Evolutionary conservation across 208 protist species (phyloP).

Genomic region (Leishmania martiniquensis): DNA sequence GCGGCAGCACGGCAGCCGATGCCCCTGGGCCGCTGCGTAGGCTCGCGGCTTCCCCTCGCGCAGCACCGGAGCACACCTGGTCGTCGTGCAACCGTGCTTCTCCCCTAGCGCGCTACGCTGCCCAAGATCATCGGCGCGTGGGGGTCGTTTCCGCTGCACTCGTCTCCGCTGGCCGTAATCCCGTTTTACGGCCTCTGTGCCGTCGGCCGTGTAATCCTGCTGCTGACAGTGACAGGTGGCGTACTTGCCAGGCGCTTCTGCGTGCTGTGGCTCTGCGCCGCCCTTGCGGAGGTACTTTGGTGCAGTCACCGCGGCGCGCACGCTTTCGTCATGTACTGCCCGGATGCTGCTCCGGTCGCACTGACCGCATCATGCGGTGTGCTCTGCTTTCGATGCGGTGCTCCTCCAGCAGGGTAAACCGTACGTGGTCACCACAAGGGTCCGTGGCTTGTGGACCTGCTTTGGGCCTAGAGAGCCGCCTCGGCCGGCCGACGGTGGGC

Average conservation of each 20-base stretch:
- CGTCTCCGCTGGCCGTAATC: not conserved
- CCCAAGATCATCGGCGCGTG: conserved; percentile 28
- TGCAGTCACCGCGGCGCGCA: conserved; percentile 53
- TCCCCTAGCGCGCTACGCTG: conserved; percentile 25
- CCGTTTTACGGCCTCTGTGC: not conserved
- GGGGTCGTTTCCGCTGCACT: conserved; percentile 18
- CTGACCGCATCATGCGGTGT: conserved; percentile 27
- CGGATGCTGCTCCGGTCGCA: conserved; percentile 45
- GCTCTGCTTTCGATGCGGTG: conserved; percentile 5
- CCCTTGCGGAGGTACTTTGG: conserved; percentile 47
- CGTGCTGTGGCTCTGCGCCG: conserved; percentile 35
- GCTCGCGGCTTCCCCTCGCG: conserved; percentile 16
- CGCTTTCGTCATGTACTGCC: conserved; percentile 50
- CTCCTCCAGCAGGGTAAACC: conserved; percentile 43
- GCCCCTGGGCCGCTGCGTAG: conserved; percentile 17
- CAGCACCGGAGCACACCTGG: conserved; percentile 7
- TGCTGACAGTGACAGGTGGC: conserved; percentile 45
- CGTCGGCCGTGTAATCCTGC: conserved; percentile 34
- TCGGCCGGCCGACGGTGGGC: conserved; percentile 11
- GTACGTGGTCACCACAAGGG: conserved; percentile 32
- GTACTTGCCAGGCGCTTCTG: conserved; percentile 45
- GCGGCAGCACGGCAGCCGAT: not conserved
- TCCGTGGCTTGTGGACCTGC: conserved; percentile 33
- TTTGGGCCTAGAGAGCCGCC: conserved; percentile 44
- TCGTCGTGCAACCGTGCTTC: conserved; percentile 26